Evolutionary conservation across 495 filamentous ascomycete genomes (phyloP).

Genomic region (Penicillium salamii): DNA sequence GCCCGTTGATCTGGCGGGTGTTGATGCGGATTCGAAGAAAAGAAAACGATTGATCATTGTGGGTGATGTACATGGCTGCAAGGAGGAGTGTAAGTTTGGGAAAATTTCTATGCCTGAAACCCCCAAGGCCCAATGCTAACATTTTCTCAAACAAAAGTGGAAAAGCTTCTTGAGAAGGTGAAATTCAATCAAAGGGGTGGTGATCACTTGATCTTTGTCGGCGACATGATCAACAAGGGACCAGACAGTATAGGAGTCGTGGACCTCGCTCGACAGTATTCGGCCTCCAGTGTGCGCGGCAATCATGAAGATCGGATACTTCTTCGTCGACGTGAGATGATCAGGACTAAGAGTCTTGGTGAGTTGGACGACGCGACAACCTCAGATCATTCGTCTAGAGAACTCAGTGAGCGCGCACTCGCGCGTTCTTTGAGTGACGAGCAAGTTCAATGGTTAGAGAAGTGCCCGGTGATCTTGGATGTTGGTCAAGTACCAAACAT

Average conservation of each 20-base stretch:
- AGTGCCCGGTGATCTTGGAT: slow-evolving; percentile 71
- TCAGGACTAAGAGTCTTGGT: slow-evolving; percentile 14
- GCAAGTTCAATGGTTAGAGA: slow-evolving; percentile 67
- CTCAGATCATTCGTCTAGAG: slow-evolving; percentile 17
- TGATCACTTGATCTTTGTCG: slow-evolving; percentile 80
- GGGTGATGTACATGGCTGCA: slow-evolving; percentile 90
- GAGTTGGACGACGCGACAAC: slow-evolving; percentile 13
- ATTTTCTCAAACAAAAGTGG: slow-evolving; percentile 40
- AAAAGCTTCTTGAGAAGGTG: slow-evolving; percentile 63
- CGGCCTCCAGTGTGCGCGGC: slow-evolving; percentile 78
- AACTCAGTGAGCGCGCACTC: slow-evolving; percentile 41
- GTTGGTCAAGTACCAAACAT: slow-evolving; percentile 58
- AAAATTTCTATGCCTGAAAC: background rate
- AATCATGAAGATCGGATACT: slow-evolving; percentile 91
- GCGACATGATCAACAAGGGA: slow-evolving; percentile 86
- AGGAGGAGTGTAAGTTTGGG: slow-evolving; percentile 51
- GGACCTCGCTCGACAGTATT: slow-evolving; percentile 62
- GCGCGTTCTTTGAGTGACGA: slow-evolving; percentile 52
- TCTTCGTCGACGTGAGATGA: slow-evolving; percentile 45
- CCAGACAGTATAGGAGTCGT: slow-evolving; percentile 80
- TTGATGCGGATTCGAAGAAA: slow-evolving; percentile 14
- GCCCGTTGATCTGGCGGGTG: slow-evolving; percentile 17
- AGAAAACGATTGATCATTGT: slow-evolving; percentile 64
- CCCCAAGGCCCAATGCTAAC: background rate
- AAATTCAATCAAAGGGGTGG: slow-evolving; percentile 51